A percentile compares a stretch with the other conserved stretches of the same genome.
These are phyloP conservation scores for Spathaspora gorwiae DNA, from an alignment of 805 yeast genomes.

Conservation along the genomic window DNA sequence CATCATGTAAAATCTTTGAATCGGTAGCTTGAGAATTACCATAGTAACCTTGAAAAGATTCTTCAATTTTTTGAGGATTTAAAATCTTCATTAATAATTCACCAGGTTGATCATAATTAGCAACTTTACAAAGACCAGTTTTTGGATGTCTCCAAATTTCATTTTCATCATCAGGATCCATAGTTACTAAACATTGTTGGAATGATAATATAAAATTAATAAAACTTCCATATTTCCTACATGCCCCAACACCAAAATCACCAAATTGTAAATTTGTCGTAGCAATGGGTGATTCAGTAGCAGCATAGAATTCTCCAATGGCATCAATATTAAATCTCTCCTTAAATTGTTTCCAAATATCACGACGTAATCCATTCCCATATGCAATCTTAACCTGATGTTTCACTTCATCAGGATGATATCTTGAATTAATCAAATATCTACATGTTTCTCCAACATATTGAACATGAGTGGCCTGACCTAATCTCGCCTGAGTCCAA, in stretches of 20 bases:
- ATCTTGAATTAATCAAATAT: conserved; percentile 64
- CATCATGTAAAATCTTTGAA: conserved; percentile 68
- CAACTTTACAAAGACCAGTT: conserved; percentile 54
- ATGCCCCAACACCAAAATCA: conserved; percentile 80
- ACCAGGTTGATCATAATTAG: conserved; percentile 68
- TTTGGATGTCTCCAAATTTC: conserved; percentile 64
- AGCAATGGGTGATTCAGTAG: conserved; percentile 90
- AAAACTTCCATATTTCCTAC: conserved; percentile 69
- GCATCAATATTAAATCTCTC: conserved; percentile 66
- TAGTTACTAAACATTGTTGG: conserved; percentile 59
- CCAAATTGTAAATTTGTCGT: conserved; percentile 77
- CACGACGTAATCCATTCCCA: conserved; percentile 88
- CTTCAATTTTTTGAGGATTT: conserved; percentile 58
- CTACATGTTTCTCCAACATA: conserved; percentile 96
- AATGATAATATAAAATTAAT: conserved; percentile 48
- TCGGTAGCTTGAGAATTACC: conserved; percentile 77
- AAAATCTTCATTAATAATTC: conserved; percentile 77
- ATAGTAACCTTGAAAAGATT: conserved; percentile 83
- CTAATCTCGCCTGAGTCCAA: conserved; percentile 81
- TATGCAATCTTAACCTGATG: conserved; percentile 68
- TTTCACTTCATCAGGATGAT: conserved; percentile 57
- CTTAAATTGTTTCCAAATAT: conserved; percentile 82
- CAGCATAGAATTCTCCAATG: conserved; percentile 89
- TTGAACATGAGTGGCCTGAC: conserved; percentile 76
- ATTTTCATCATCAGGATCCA: conserved; percentile 78